Base-by-base conservation (phyloP, 2,329 filamentous ascomycete genomes). In the Trichoderma guizhouense region DNA sequence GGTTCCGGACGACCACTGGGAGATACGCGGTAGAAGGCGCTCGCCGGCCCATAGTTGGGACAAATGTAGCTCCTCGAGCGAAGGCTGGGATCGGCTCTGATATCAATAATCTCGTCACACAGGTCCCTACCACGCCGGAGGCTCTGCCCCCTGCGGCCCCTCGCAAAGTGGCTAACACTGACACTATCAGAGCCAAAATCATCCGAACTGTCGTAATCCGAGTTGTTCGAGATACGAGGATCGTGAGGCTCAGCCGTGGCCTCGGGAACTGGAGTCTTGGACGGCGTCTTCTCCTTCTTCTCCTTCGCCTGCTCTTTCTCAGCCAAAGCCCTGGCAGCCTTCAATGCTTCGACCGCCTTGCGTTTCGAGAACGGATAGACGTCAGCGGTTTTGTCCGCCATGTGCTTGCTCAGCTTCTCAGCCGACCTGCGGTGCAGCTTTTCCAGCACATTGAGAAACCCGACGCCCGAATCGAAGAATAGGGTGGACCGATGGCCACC, bases 371-470 rank as follows among this genome's bases (percentile, higher is more conserved):
- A 28, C 4, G 39, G 21, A 15, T 12, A 1, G 18, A 71, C 69
- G 9, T 76, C 74, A 26, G 74, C 71, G 14, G 75, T 73, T 28
- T 74, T 78, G 61, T 81, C 78, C 28, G 76, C 75, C n/a, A 72
- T 53, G 68, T 82, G 77, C 74, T 74, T 74, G 58, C 73, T 72
- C 71, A 78, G 73, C 55, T 82, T 79, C n/a, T 79, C 80, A 55
- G 82, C 82, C 11, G 82, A 82, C 72, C 79, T 81, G 60, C 75
- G 72, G 72, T 83, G 80, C n/a, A 84, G 80, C 18, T 77, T 72
- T 65, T 81, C 78, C 7, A 84, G 74, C 11, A 82, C 82, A 5
- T 78, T 78, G 26, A 77, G 70, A 8, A 78, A 71, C 18, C 79
- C 78, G 18, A 72, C 60, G 7, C 76, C 80, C 2, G 78, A 74